Conservation (phyloP, 2,329 filamentous ascomycete genomes). For the Purpureocillium lavendulum region DNA sequence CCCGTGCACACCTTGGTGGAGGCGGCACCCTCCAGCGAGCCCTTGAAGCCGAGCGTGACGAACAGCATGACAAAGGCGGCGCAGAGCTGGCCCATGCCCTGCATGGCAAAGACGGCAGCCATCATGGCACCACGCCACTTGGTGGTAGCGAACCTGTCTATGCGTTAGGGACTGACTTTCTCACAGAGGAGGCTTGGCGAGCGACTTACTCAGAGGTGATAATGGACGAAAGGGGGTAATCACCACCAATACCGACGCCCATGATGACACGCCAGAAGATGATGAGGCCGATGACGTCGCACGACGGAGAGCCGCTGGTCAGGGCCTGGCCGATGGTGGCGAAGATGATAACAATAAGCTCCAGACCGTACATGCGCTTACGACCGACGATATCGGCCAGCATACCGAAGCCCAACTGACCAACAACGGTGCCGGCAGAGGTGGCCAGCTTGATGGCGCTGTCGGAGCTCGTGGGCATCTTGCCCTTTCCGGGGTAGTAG, state of each 20-base stretch:
- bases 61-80: constrained; percentile 72
- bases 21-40: constrained; percentile 44
- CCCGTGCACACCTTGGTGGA: constrained; percentile 44
- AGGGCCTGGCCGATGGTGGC: constrained; percentile 67
- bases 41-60: constrained; percentile 62
- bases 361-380: constrained; percentile 65
- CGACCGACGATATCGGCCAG: constrained; percentile 71
- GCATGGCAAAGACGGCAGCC: constrained; percentile 80
- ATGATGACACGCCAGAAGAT: constrained; percentile 79
- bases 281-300: constrained; percentile 57
- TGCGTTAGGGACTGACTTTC: no score
- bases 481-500: constrained; percentile 53
- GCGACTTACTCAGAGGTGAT: constrained; percentile 71
- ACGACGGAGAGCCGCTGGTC: constrained; percentile 51
- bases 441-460: constrained; percentile 82
- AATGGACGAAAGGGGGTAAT: constrained; percentile 74
- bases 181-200: no score
- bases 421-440: constrained; percentile 74
- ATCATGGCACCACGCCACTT: constrained; percentile 85
- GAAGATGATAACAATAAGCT: constrained; percentile 74
- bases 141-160: constrained; percentile 56
- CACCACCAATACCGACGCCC: constrained; percentile 38
- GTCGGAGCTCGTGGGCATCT: constrained; percentile 59
- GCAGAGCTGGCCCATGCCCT: constrained; percentile 71
- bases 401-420: constrained; percentile 72